Evolutionary conservation across 2,329 filamentous ascomycete species (phyloP).

Genomic region (Aspergillus luchuensis): DNA sequence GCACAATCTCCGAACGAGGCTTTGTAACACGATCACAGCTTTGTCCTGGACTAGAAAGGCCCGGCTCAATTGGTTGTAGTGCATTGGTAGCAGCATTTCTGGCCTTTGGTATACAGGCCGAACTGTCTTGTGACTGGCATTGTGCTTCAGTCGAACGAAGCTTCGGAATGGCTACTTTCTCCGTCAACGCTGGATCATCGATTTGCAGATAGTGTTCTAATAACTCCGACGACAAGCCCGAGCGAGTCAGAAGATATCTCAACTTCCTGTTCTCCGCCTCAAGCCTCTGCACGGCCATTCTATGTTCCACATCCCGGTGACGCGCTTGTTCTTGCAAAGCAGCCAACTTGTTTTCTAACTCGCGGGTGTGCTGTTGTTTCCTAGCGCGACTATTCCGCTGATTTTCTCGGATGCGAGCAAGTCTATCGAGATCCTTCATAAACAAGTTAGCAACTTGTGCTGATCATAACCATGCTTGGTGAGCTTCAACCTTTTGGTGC

Average conservation of each 20-base stretch:
- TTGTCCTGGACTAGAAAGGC: no score
- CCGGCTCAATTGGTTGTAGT: neutral
- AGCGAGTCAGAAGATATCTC: conserved; percentile 26
- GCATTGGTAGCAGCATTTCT: neutral
- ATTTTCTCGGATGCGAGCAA: conserved; percentile 46
- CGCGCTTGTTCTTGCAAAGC: conserved; percentile 30
- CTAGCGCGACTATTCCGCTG: conserved; percentile 42
- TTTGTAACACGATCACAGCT: neutral
- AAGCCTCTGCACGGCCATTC: conserved; percentile 36
- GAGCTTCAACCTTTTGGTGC: conserved; percentile 18
- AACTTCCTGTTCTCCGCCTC: conserved; percentile 38
- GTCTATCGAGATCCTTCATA: conserved; percentile 22
- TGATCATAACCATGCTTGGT: neutral
- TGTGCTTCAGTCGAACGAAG: conserved; percentile 19
- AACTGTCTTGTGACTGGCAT: neutral
- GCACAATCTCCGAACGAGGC: neutral
- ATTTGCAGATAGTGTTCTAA: conserved; percentile 33
- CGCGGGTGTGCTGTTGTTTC: conserved; percentile 40
- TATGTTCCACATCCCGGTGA: conserved; percentile 36
- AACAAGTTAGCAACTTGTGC: neutral
- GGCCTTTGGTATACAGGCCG: neutral
- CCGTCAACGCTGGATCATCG: conserved; percentile 21
- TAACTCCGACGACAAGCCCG: conserved; percentile 27
- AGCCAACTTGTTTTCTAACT: conserved; percentile 37
- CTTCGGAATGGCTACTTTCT: conserved; percentile 41